Evolutionary conservation across 306 rosid species (phyloP).

Genomic region (Chamaecrista fasciculata): DNA sequence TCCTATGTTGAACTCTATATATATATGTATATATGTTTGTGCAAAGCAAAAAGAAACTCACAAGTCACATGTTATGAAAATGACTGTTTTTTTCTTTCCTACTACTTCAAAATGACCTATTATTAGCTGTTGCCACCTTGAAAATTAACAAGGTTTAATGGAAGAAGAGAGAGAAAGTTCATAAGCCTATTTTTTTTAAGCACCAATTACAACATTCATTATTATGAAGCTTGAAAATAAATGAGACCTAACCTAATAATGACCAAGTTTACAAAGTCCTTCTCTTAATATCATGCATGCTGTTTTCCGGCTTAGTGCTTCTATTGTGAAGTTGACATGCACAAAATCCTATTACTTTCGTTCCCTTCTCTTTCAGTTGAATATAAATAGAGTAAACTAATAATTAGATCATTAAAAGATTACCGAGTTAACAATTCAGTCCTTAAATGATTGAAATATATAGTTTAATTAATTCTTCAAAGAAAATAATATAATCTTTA

Average conservation of each 20-base stretch:
- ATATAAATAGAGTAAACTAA: no score
- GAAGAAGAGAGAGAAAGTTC: conserved; percentile 11
- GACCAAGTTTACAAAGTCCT: conserved; percentile 30
- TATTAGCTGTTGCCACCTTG: conserved; percentile 29
- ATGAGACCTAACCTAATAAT: conserved; percentile 28
- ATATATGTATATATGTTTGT: background rate
- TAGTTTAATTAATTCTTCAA: no score
- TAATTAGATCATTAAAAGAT: no score
- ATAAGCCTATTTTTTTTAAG: conserved; percentile 20
- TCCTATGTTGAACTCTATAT: background rate
- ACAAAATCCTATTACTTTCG: conserved; percentile 19
- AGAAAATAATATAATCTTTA: no score
- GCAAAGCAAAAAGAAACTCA: conserved; percentile 17
- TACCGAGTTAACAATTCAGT: no score
- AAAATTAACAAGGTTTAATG: conserved; percentile 24
- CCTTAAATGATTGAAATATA: no score
- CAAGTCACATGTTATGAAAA: conserved; percentile 31
- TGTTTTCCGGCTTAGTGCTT: conserved; percentile 3
- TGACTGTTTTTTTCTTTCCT: conserved; percentile 22
- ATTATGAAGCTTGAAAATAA: conserved; percentile 37
- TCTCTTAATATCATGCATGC: conserved; percentile 7
- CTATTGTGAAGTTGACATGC: conserved; percentile 36
- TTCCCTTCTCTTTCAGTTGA: no score
- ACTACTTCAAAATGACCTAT: conserved; percentile 30
- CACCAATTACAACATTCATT: background rate